A percentile compares a stretch with the other conserved stretches of the same genome.
Evolutionary conservation across 768 basidiomycete species (phyloP).

Genomic region (Leccinum uliginosum): DNA sequence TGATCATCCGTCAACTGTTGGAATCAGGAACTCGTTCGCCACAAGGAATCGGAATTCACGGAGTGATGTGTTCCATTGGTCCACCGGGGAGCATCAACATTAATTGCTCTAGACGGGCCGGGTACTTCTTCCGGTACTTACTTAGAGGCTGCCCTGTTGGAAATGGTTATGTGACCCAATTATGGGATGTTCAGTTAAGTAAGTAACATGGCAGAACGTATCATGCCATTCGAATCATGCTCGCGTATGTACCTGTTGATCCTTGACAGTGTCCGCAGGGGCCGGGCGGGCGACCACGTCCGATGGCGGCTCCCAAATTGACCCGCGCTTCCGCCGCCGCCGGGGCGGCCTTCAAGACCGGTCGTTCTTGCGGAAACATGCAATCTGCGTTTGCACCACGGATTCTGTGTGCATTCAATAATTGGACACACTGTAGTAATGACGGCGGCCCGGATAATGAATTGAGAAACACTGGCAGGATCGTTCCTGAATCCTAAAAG

Average conservation of each 20-base stretch:
- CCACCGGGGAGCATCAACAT: not conserved
- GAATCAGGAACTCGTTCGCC: not conserved
- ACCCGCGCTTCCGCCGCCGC: not conserved
- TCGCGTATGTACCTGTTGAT: conserved; percentile 4
- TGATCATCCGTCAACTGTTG: not conserved
- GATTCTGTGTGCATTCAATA: not conserved
- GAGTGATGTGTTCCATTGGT: not conserved
- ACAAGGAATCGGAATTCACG: not conserved
- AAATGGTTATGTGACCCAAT: not conserved
- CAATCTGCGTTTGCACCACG: not conserved
- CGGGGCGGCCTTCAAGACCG: not conserved
- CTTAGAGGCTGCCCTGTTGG: not conserved
- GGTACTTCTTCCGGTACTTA: too few species aligned
- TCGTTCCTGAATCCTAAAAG: not conserved
- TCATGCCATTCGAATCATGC: not conserved
- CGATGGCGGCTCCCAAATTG: not conserved
- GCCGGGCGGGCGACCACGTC: not conserved
- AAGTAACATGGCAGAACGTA: not conserved
- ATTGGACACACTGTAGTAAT: not conserved
- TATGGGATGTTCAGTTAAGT: not conserved
- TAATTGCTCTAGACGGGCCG: too few species aligned
- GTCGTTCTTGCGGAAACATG: not conserved
- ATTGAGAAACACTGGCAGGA: not conserved
- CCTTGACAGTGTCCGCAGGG: not conserved
- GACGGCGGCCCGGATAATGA: not conserved